These are phyloP conservation scores for Cryptococcus sp. DNA, from an alignment of 1,284 basidiomycete species.

Conservation along the genomic window DNA sequence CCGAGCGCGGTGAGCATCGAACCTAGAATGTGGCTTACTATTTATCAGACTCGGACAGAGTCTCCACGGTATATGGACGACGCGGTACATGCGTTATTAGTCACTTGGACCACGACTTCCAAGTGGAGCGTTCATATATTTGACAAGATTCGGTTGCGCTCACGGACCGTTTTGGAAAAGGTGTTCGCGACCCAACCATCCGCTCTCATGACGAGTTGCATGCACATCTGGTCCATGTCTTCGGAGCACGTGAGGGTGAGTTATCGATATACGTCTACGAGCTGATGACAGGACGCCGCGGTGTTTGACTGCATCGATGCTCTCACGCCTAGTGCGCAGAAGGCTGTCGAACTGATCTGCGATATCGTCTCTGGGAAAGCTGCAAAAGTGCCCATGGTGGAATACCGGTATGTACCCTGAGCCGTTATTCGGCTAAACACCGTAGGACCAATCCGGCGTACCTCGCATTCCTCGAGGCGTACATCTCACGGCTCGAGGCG, in stretches of 20 bases:
- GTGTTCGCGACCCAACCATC: conserved; percentile 76
- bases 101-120: conserved; percentile 35
- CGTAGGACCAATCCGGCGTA: conserved; percentile 48
- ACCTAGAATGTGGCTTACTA: not conserved
- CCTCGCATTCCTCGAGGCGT: conserved; percentile 75
- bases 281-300: conserved; percentile 47
- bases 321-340: conserved; percentile 81
- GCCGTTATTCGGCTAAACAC: conserved; percentile 55
- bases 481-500: conserved; percentile 80
- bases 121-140: conserved; percentile 43
- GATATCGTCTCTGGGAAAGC: conserved; percentile 58
- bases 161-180: conserved; percentile 77
- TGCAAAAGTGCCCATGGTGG: conserved; percentile 6
- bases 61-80: conserved; percentile 39
- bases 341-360: conserved; percentile 84
- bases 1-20: conserved; percentile 9
- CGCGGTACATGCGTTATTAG: conserved; percentile 37
- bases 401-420: conserved; percentile 18
- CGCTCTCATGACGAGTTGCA: conserved; percentile 69
- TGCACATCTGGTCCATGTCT: conserved; percentile 39
- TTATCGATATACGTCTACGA: not conserved
- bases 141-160: conserved; percentile 58
- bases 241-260: conserved; percentile 35
- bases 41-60: conserved; percentile 19
- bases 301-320: conserved; percentile 82